Conservation (phyloP, 139 green algal species). For the Picochlorum sp. region DNA sequence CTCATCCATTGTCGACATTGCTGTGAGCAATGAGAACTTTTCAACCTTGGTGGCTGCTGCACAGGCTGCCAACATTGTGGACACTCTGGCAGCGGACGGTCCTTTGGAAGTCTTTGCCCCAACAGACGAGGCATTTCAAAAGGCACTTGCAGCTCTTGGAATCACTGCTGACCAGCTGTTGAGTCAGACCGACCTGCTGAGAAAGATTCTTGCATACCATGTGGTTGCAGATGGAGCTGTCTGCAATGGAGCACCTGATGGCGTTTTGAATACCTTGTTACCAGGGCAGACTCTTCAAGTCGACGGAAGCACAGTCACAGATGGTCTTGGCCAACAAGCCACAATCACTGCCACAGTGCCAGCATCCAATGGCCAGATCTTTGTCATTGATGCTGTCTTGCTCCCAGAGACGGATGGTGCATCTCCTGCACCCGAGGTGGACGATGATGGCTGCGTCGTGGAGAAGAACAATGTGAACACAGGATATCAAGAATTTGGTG, state of each 20-base stretch:
- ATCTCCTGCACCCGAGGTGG: too few relatives aligned
- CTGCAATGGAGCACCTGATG: not conserved
- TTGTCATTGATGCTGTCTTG: not conserved
- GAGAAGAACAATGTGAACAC: too few relatives aligned
- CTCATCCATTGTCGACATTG: not conserved
- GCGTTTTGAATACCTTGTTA: not conserved
- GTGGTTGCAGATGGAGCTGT: conserved; percentile 10
- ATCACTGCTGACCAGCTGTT: conserved; percentile 12
- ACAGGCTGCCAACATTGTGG: not conserved
- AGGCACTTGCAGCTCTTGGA: not conserved
- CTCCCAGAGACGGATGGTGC: not conserved
- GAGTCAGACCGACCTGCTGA: conserved; percentile 11
- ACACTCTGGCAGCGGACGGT: not conserved
- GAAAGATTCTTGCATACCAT: conserved; percentile 15
- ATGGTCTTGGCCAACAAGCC: not conserved
- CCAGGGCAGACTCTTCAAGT: not conserved
- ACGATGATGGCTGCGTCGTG: too few relatives aligned
- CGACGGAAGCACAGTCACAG: not conserved
- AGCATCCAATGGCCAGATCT: not conserved
- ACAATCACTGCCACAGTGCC: not conserved
- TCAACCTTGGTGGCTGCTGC: conserved; percentile 1
- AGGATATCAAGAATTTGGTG: too few relatives aligned
- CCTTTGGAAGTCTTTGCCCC: conserved; percentile 18
- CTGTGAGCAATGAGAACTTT: not conserved
- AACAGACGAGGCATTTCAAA: conserved; percentile 13